phyloP scores from a whole-genome alignment of 495 filamentous ascomycete genomes.

The Delitschia confertaspora region DNA sequence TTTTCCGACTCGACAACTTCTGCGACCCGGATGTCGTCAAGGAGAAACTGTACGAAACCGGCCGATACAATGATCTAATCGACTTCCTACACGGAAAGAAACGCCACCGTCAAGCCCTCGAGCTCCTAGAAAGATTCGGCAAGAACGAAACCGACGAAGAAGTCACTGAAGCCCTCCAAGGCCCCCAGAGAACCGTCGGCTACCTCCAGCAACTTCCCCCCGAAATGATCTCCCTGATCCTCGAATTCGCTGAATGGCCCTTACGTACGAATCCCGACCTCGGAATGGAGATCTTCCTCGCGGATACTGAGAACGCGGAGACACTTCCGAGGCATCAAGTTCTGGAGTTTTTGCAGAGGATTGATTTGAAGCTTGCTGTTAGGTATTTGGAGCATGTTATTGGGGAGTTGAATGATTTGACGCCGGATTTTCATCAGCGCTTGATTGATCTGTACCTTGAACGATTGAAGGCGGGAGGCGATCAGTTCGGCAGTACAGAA shows the following conservation, averaged over 20 bases:
- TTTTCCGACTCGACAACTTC: conserved; percentile 95
- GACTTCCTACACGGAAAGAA: conserved; percentile 96
- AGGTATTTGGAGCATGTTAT: conserved; percentile 89
- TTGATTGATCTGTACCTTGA: conserved; percentile 69
- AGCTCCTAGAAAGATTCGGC: conserved; percentile 75
- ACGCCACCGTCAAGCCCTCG: conserved; percentile 79
- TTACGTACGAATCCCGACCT: conserved; percentile 58
- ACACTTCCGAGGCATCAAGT: conserved; percentile 71
- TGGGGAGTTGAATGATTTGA: conserved; percentile 72
- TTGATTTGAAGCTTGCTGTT: conserved; percentile 63
- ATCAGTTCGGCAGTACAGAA: conserved; percentile 40
- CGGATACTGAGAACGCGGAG: conserved; percentile 92
- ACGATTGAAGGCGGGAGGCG: conserved; percentile 41
- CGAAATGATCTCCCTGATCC: conserved; percentile 79
- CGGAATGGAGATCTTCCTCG: conserved; percentile 93
- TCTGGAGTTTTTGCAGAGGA: conserved; percentile 58
- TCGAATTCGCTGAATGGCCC: conserved; percentile 89
- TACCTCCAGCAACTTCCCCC: conserved; percentile 85
- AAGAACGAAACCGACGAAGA: conserved; percentile 56
- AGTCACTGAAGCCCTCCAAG: conserved; percentile 60
- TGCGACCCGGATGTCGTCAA: conserved; percentile 94
- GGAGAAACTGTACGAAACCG: conserved; percentile 77
- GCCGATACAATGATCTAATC: conserved; percentile 86
- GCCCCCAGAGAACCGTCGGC: conserved; percentile 73
- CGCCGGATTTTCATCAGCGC: conserved; percentile 76